Base-by-base conservation (phyloP, 1,284 basidiomycete species). In the Bothia castanella region DNA sequence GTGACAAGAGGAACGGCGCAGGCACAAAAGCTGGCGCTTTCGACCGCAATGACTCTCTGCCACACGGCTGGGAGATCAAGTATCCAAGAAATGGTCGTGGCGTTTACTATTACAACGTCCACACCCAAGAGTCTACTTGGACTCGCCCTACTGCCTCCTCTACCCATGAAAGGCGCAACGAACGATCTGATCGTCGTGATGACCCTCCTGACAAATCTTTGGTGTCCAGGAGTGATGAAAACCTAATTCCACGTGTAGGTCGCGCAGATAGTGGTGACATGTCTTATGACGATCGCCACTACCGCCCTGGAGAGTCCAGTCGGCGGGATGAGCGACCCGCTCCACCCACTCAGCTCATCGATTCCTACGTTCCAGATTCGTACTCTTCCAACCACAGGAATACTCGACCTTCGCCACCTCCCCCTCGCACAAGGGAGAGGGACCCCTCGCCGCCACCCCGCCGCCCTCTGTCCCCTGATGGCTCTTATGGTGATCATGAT, bases 111-210 rank as follows among this genome's bases (percentile, higher is more conserved):
- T 85, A 82, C 59, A 85, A 87, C 57, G 61, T 63, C 42, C 72
- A 72, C 55, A 85, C 83, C 11, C 63, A 77, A 42, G 71, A 79
- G 64, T 79, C 79, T 21, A 82, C 79, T 3, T 86, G 85, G 85
- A 72, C 65, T 45, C 72, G 72, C 50, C 83, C 83, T 52, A 68
- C 71, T 60, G 66, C 60, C 57, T 59, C 55, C 14, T 25, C 51
- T 23, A 31, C 42, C 32, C 64, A 61, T 27, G 63, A 67, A 44
- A 55, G 51, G 27, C 64, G 62, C 30, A 17, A 44, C 14, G 63
- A 67, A 34, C 52, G 52, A 2, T 50, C 63, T 51, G 61, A 60
- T 45, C 55, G 51, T 59, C 58, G 50, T 54, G 55, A 65, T 49
- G 62, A 66, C 40, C 29, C 42, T 31, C 59, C 57, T 57, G 63